These are phyloP conservation scores for Lathyrus oleraceus DNA, from an alignment of 306 rosid species.

Conservation along the genomic window DNA sequence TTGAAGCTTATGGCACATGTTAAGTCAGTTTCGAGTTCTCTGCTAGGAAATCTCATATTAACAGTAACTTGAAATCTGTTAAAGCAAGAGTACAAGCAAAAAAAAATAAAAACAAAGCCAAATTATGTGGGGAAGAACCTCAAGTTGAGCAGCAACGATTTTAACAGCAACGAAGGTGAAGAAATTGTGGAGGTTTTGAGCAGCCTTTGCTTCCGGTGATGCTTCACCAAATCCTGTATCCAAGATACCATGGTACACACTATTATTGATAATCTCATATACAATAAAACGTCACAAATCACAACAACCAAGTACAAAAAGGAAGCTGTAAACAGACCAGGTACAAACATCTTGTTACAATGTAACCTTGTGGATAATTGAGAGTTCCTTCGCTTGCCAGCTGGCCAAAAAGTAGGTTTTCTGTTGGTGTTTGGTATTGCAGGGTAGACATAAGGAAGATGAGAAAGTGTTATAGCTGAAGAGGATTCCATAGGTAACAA, in stretches of 20 bases:
- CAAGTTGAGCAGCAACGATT: constrained; percentile 80
- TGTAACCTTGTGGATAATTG: constrained; percentile 47
- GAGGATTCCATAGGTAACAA: constrained; percentile 62
- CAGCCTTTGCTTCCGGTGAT: constrained; percentile 90
- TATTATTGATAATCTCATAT: not conserved
- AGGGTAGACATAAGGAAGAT: constrained; percentile 57
- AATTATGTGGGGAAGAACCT: constrained; percentile 50
- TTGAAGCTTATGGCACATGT: too few species aligned
- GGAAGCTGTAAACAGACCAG: constrained; percentile 59
- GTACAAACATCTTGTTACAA: constrained; percentile 89
- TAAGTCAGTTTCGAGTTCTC: not conserved
- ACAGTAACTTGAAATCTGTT: not conserved
- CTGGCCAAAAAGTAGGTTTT: constrained; percentile 44
- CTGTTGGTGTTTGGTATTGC: constrained; percentile 40
- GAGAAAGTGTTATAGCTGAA: constrained; percentile 51
- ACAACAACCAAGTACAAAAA: not conserved
- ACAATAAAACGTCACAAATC: not conserved
- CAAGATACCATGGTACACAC: not conserved
- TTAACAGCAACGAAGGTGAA: constrained; percentile 81
- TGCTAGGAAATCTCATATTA: not conserved
- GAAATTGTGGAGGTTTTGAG: constrained; percentile 77
- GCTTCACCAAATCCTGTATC: constrained; percentile 90
- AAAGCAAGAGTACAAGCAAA: not conserved
- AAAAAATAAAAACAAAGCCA: constrained; percentile 16
- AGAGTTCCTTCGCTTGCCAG: constrained; percentile 44